Conservation (phyloP, 2,329 filamentous ascomycete species). For the Lomentospora prolificans region DNA sequence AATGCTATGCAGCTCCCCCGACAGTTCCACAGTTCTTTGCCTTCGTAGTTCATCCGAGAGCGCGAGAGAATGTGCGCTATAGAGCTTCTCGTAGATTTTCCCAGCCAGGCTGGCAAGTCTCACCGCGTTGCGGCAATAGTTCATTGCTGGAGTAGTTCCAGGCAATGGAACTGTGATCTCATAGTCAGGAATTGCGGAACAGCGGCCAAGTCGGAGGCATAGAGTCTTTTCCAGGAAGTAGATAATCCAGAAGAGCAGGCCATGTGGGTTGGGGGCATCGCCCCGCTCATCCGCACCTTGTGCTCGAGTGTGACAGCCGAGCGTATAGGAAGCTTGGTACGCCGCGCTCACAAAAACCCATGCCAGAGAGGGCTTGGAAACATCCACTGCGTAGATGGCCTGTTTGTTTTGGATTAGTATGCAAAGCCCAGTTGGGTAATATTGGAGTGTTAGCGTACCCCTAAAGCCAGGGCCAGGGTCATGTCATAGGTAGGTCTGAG, state of each 20-base stretch:
- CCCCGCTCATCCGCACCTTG: not conserved
- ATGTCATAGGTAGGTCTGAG: constrained; percentile 19
- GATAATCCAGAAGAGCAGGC: constrained; percentile 43
- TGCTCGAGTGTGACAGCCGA: constrained; percentile 18
- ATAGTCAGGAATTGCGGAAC: constrained; percentile 45
- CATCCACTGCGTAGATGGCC: constrained; percentile 22
- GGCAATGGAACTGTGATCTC: constrained; percentile 36
- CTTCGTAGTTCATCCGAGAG: not conserved
- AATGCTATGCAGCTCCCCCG: not conserved
- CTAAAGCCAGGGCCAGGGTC: constrained; percentile 6
- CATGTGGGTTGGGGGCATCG: not conserved
- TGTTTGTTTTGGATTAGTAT: constrained; percentile 4
- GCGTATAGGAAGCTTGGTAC: constrained; percentile 19
- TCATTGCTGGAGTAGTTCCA: not conserved
- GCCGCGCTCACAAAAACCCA: constrained; percentile 21
- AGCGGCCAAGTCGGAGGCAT: constrained; percentile 43
- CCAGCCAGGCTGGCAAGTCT: not conserved
- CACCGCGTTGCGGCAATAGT: constrained; percentile 2
- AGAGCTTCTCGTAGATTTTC: not conserved
- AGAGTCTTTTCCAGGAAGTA: constrained; percentile 49
- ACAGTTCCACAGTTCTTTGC: not conserved
- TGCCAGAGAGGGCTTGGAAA: constrained; percentile 21
- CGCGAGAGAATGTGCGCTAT: not conserved
- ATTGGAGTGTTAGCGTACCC: not conserved
- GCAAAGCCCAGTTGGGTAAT: not conserved